phyloP scores from a whole-genome alignment of 441 rosid species.

The Omphalea diandra region DNA sequence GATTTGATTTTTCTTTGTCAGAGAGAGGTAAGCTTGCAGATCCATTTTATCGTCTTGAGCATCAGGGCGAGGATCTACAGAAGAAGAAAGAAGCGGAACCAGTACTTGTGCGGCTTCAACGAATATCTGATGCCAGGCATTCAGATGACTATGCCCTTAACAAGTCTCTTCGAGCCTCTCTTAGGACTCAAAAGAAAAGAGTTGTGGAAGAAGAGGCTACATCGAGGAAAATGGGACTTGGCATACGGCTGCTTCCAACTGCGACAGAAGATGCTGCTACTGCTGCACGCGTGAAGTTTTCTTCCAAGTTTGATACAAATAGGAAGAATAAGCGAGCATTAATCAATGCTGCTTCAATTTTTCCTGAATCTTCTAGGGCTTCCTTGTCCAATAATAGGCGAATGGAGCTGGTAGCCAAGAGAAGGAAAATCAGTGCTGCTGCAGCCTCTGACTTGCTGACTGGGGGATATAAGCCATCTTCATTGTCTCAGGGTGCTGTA shows the following conservation, averaged over 20 bases:
- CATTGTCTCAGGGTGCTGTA: slow-evolving; percentile 42
- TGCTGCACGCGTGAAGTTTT: slow-evolving; percentile 60
- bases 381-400: slow-evolving; percentile 47
- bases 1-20: slow-evolving; percentile 30
- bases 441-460: slow-evolving; percentile 55
- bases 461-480: slow-evolving; percentile 72
- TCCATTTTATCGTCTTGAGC: slow-evolving; percentile 92
- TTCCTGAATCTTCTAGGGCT: slow-evolving; percentile 44
- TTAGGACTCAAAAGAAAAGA: slow-evolving; percentile 80
- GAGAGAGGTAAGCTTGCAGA: slow-evolving; percentile 88
- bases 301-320: slow-evolving; percentile 68
- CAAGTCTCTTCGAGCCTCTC: slow-evolving; percentile 71
- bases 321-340: slow-evolving; percentile 69
- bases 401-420: slow-evolving; percentile 69
- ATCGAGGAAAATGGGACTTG: slow-evolving; percentile 70
- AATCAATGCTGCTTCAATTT: slow-evolving; percentile 66
- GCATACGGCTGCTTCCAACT: slow-evolving; percentile 70
- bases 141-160: slow-evolving; percentile 79
- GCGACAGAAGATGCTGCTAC: slow-evolving; percentile 55
- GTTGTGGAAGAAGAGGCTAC: slow-evolving; percentile 76
- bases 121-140: slow-evolving; percentile 74
- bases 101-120: slow-evolving; percentile 71
- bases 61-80: slow-evolving; percentile 83
- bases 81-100: slow-evolving; percentile 98
- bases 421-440: slow-evolving; percentile 67